Percentiles rank a stretch among this genome's conserved stretches.
Conservation (phyloP, 805 yeast genomes). For the Starmerella bombicola region DNA sequence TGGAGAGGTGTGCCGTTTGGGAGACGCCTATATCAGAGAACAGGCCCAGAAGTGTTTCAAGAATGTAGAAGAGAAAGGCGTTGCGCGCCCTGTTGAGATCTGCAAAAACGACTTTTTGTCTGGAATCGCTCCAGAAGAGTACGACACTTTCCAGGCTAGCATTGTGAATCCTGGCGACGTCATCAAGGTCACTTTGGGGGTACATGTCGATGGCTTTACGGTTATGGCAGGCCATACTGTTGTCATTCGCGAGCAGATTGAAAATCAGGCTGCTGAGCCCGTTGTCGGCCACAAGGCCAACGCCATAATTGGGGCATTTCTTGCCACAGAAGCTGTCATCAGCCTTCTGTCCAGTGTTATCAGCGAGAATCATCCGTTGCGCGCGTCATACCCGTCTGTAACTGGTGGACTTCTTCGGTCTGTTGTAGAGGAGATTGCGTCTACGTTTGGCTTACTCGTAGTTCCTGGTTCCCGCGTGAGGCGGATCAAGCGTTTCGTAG, state of each 20-base stretch:
- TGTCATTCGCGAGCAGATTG: conserved; percentile 44
- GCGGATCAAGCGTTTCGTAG: conserved; percentile 81
- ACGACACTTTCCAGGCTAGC: conserved; percentile 30
- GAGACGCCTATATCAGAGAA: conserved; percentile 60
- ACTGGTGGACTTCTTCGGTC: conserved; percentile 60
- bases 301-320: conserved; percentile 74
- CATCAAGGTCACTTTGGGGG: conserved; percentile 74
- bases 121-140: conserved; percentile 73
- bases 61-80: conserved; percentile 59
- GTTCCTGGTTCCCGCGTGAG: conserved; percentile 90
- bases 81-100: conserved; percentile 80
- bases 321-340: conserved; percentile 79
- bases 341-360: conserved; percentile 60
- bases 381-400: conserved; percentile 28
- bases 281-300: conserved; percentile 76
- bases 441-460: conserved; percentile 65
- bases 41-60: conserved; percentile 49
- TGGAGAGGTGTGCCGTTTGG: conserved; percentile 62
- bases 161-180: conserved; percentile 65
- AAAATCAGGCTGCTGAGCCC: conserved; percentile 44
- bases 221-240: conserved; percentile 76
- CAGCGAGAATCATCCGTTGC: conserved; percentile 40
- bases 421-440: conserved; percentile 79
- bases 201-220: conserved; percentile 91
- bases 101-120: conserved; percentile 66